Base-by-base conservation (phyloP, 2,329 filamentous ascomycete genomes). In the Neofusicoccum umdonicola region DNA sequence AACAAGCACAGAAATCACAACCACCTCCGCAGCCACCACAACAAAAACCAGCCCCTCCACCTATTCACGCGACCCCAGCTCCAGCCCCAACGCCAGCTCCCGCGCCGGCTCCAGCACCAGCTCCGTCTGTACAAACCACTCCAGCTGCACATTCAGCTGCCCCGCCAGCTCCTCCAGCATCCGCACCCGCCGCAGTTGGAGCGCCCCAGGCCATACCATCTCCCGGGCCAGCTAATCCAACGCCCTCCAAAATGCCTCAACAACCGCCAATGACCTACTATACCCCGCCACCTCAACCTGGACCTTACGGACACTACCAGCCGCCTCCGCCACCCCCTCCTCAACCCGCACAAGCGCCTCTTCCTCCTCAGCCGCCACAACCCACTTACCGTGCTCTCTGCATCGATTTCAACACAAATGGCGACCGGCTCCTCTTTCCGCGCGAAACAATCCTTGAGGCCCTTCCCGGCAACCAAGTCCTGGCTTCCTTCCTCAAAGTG, bases 391-490 rank as follows among this genome's bases (percentile, higher is more conserved):
- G 63, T 17, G 77, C 67, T 1, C 67, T 79, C 22, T 71, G 76
- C 15, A 77, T 79, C 62, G 74, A 77, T 31, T 79, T 79, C 62
- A 70, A 77, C 60, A 75, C 75, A n/a, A 76, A 75, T 47, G 90
- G 90, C 51, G 91, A 94, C 74, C 85, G 90, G 31, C 93, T 91
- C 73, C 79, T 92, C 54, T 93, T 95, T 68, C 91, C 91, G 2
- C 90, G 88, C 69, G 89, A 90, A 72, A 90, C 88, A 75, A 89
- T 94, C 39, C 75, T 94, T 57, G 90, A 95, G 73, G 88, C 87
- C 71, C 79, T 88, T 1, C 81, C 82, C n/a, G 75, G 76, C 3
- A 85, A 85, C 2, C 83, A 88, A 65, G 84, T 91, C 1, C 84
- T 92, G 48, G 88, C 88, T 3, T 93, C 90, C 0, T 95, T 94